Base-by-base conservation (phyloP, 768 basidiomycete species). In the Boletus barrowsii region DNA sequence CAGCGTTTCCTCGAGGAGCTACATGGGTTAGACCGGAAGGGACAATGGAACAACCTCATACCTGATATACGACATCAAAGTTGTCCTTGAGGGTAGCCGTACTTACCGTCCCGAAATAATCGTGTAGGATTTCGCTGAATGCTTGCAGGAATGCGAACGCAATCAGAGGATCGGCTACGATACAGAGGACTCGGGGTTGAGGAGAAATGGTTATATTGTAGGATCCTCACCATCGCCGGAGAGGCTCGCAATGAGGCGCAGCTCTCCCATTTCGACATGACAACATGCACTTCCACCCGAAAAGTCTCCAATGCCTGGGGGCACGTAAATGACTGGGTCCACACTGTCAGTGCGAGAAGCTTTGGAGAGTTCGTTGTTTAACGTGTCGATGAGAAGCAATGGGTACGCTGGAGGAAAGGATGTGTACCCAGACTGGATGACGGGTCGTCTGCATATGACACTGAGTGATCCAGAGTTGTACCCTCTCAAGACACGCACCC, bases 1-100 rank as follows among this genome's bases (percentile, higher is more conserved):
- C 26, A 98, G 75, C n/a, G 91, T 94, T 72, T 98, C 95, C 73
- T 96, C 95, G 30, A 97, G 79, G 17, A 98, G 82, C 90, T 95
- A 60, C 11, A 30, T 42, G 51, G 51, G 46, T 52, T 40, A 58
- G 52, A 52, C 18, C 14, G 1, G 30, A 42, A 15, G 17, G 24
- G n/a, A 48, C 15, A 41, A 32, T 0, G 32, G 20, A 44, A 33
- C 8, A 22, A 30, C 24, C 5, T 4, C n/a, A 24, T 58, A 90
- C 93, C 78, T 96, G 94, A 65, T 98, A 96, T 8, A 97, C 93
- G 24, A 92, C 83, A 64, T 98, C 95, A 69, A 97, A 96, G 69
- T 96, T 91, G 56, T 97, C 93, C 62, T 85, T 90, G 59, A 98
- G 72, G 3, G 83, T 86, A 6, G 82, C 79, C 24, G 89, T 83